Percentiles rank a stretch among this genome's conserved stretches.
These are phyloP conservation scores for Triglochin maritima DNA, from an alignment of 106 monocot genomes.

Conservation along the genomic window DNA sequence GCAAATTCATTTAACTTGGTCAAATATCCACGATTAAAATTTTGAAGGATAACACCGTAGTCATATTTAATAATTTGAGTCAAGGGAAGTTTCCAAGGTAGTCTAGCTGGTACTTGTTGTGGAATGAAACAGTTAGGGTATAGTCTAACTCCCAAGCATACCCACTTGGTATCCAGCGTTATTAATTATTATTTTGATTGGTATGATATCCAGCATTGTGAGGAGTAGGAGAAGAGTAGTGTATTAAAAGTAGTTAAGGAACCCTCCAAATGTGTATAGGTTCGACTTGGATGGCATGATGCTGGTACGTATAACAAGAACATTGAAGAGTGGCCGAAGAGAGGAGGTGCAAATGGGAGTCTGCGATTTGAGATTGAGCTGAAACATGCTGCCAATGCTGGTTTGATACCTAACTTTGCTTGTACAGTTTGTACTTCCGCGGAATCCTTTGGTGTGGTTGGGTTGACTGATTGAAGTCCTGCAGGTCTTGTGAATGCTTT, in stretches of 20 bases:
- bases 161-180: too few species aligned
- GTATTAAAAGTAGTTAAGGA: background rate
- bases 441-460: too few species aligned
- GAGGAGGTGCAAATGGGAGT: slow-evolving; percentile 97
- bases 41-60: too few species aligned
- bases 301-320: slow-evolving; percentile 95
- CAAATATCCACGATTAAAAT: too few species aligned
- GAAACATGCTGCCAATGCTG: slow-evolving; percentile 95
- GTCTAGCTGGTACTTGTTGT: too few species aligned
- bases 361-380: slow-evolving; percentile 77
- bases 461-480: background rate
- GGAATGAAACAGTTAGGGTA: too few species aligned
- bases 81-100: too few species aligned
- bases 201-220: background rate
- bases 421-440: too few species aligned
- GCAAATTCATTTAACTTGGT: too few species aligned
- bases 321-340: slow-evolving; percentile 76
- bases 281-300: slow-evolving; percentile 98
- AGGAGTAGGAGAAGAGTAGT: background rate
- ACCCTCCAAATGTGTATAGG: slow-evolving; percentile 12
- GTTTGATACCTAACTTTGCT: slow-evolving; percentile 13
- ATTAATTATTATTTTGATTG: too few species aligned
- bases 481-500: slow-evolving; percentile 94
- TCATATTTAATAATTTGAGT: too few species aligned
- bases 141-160: too few species aligned